A percentile compares a stretch with the other conserved stretches of the same genome.
Conservation (phyloP, 345 rosid genomes). For the Pistacia vera region DNA sequence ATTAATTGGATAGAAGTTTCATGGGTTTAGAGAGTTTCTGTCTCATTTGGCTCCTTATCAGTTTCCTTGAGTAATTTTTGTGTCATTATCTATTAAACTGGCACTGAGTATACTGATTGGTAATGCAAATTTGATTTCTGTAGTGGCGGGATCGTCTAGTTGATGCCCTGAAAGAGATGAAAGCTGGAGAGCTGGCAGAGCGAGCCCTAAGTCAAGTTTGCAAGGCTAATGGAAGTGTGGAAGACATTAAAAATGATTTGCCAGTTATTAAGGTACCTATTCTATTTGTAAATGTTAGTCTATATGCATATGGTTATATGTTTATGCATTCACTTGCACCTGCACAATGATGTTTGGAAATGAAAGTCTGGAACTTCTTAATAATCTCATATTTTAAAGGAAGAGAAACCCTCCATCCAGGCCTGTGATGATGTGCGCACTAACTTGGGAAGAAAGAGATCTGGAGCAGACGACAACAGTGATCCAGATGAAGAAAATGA, state of each 20-base stretch:
- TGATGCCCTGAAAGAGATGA: constrained; percentile 72
- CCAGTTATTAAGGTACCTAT: constrained; percentile 45
- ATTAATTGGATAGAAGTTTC: constrained; percentile 3
- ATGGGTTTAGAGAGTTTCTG: not conserved
- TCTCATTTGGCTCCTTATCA: not conserved
- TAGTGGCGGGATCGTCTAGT: constrained; percentile 92
- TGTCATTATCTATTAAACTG: constrained; percentile 1
- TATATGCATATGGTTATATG: not conserved
- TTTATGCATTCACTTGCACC: constrained; percentile 13
- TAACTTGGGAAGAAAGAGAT: constrained; percentile 65
- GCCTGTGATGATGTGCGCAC: constrained; percentile 41
- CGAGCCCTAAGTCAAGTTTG: constrained; percentile 44
- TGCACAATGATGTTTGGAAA: not conserved
- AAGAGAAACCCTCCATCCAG: constrained; percentile 38
- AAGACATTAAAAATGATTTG: constrained; percentile 48
- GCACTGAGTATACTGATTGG: not conserved
- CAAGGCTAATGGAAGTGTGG: constrained; percentile 53
- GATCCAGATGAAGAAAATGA: constrained; percentile 57
- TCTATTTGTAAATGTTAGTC: constrained; percentile 16
- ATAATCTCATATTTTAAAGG: constrained; percentile 49
- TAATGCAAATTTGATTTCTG: constrained; percentile 32
- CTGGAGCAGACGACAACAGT: constrained; percentile 48
- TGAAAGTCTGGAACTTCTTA: constrained; percentile 22
- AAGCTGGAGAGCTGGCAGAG: constrained; percentile 55
- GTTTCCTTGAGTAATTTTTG: not conserved